phyloP scores from a whole-genome alignment of 331 rosid genomes.

The Ulmus americana region DNA sequence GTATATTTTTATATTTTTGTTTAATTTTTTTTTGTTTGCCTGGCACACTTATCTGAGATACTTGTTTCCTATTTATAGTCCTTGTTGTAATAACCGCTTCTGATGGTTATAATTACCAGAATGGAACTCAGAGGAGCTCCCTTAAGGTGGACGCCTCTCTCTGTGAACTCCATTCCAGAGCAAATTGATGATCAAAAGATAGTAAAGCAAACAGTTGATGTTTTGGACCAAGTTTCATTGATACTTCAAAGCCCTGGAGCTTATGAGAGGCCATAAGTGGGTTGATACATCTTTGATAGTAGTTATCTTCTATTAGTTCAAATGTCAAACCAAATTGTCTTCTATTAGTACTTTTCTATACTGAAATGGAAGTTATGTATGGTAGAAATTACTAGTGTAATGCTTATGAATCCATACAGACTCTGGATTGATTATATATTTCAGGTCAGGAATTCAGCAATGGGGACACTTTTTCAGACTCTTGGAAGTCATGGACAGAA shows the following conservation, averaged over 20 bases:
- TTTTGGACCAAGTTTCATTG: conserved; percentile 38
- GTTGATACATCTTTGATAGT: background rate
- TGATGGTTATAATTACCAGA: too few species aligned
- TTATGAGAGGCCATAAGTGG: conserved; percentile 96
- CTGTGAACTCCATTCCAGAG: too few species aligned
- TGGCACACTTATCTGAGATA: too few species aligned
- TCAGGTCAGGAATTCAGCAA: conserved; percentile 92
- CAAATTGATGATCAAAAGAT: conserved; percentile 33
- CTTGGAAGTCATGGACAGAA: conserved; percentile 89
- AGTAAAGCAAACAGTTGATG: conserved; percentile 30
- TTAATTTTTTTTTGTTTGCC: too few species aligned
- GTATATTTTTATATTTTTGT: too few species aligned
- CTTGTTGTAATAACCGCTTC: too few species aligned
- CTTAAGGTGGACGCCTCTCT: too few species aligned
- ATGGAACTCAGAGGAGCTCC: too few species aligned
- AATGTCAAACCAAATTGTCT: background rate
- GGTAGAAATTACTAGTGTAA: too few species aligned
- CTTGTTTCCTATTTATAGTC: too few species aligned
- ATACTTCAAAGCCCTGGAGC: conserved; percentile 86
- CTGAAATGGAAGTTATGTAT: too few species aligned
- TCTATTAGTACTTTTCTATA: background rate
- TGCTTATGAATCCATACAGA: too few species aligned
- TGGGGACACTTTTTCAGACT: conserved; percentile 90
- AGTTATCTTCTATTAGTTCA: background rate
- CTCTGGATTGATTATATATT: conserved; percentile 20